Percentiles rank a stretch among this genome's conserved stretches.
Evolutionary conservation across 2,329 filamentous ascomycete species (phyloP).

Genomic region (Pezicula radicicola): DNA sequence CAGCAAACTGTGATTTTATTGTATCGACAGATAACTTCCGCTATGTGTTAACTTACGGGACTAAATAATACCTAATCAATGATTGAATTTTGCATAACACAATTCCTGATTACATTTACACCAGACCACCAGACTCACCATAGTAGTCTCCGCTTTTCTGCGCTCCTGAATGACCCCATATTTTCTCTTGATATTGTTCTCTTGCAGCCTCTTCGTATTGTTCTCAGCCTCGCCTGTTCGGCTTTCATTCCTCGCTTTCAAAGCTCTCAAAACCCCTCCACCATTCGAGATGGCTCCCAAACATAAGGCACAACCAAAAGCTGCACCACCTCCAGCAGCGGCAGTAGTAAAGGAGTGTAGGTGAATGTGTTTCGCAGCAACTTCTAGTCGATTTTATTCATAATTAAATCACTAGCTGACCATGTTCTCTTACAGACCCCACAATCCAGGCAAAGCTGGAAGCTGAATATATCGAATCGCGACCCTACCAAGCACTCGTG

Average conservation of each 20-base stretch:
- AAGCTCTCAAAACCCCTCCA: conserved; percentile 14
- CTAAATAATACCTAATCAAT: background rate
- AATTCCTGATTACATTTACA: too few species aligned
- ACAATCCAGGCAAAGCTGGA: conserved; percentile 23
- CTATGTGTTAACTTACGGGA: conserved; percentile 7
- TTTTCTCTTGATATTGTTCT: conserved; percentile 15
- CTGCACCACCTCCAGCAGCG: conserved; percentile 8
- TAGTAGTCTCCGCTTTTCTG: too few species aligned
- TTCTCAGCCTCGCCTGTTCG: conserved; percentile 7
- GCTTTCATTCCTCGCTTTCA: conserved; percentile 13
- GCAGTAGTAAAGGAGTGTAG: conserved; percentile 16
- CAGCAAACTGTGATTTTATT: background rate
- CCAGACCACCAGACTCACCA: too few species aligned
- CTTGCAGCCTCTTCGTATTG: background rate
- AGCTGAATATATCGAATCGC: conserved; percentile 21
- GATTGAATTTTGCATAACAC: too few species aligned
- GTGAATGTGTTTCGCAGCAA: background rate
- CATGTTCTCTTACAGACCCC: conserved; percentile 11
- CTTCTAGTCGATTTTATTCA: background rate
- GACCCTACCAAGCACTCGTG: conserved; percentile 18
- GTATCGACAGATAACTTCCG: conserved; percentile 1
- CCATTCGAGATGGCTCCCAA: conserved; percentile 23
- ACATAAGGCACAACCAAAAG: conserved; percentile 17
- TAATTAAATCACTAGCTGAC: background rate
- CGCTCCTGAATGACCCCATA: background rate